Conservation (phyloP, 257 asterid genomes). For the Solanum ossicruentum region DNA sequence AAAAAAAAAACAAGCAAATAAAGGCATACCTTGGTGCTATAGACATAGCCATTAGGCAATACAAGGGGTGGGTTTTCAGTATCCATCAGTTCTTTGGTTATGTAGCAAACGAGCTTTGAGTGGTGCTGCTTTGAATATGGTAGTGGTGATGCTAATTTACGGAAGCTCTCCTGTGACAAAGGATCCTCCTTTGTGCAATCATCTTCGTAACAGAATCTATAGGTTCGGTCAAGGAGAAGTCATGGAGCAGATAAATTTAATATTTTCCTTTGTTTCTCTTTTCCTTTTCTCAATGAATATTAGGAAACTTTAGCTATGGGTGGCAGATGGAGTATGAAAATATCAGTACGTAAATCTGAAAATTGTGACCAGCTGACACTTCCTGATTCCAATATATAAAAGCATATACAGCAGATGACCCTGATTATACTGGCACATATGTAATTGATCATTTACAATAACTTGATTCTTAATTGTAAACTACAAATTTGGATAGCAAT, state of each 20-base stretch:
- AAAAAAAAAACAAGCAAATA: background rate
- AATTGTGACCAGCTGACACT: background rate
- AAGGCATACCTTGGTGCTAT: slow-evolving; percentile 80
- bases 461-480: background rate
- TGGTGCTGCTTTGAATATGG: slow-evolving; percentile 98
- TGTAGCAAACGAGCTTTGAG: slow-evolving; percentile 88
- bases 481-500: background rate
- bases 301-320: background rate
- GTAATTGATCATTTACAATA: background rate
- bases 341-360: background rate
- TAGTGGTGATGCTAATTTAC: slow-evolving; percentile 70
- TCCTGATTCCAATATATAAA: background rate
- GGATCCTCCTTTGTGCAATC: slow-evolving; percentile 99
- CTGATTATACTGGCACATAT: background rate
- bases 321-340: background rate
- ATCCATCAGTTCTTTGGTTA: slow-evolving; percentile 89
- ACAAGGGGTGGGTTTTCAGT: slow-evolving; percentile 97
- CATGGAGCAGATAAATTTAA: background rate
- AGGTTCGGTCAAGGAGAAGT: slow-evolving; percentile 30
- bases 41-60: slow-evolving; percentile 91
- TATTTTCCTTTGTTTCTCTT: background rate
- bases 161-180: slow-evolving; percentile 90
- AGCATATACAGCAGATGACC: background rate
- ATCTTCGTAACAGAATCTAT: slow-evolving; percentile 82
- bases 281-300: background rate